Evolutionary conservation across 2,329 filamentous ascomycete genomes (phyloP).

Genomic region (Penicillium palitans): DNA sequence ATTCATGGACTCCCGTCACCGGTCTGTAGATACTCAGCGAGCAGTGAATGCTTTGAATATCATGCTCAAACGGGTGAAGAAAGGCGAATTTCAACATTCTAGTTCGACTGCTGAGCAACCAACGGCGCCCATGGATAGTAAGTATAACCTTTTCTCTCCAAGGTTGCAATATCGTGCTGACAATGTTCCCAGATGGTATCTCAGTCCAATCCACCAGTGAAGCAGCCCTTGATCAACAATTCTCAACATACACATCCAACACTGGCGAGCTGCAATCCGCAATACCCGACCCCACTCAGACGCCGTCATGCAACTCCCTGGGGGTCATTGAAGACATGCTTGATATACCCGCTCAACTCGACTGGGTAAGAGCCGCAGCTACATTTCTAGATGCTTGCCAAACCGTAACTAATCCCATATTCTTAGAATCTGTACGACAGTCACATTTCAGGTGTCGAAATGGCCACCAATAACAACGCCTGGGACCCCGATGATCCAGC

Average conservation of each 20-base stretch:
- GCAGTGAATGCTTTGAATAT: constrained; percentile 30
- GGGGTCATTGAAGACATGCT: constrained; percentile 39
- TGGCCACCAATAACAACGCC: constrained; percentile 13
- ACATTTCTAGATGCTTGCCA: neutral
- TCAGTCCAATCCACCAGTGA: neutral
- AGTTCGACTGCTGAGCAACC: constrained; percentile 5
- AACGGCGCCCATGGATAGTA: neutral
- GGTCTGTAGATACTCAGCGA: constrained; percentile 32
- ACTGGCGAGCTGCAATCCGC: neutral
- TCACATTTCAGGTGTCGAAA: constrained; percentile 15
- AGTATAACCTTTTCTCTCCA: neutral
- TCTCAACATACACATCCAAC: neutral
- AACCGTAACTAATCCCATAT: constrained; percentile 1
- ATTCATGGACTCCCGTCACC: constrained; percentile 25
- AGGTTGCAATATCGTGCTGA: neutral
- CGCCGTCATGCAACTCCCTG: constrained; percentile 18
- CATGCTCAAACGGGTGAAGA: constrained; percentile 31
- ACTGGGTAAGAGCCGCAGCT: constrained; percentile 32
- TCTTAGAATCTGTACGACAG: constrained; percentile 23
- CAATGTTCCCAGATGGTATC: constrained; percentile 2
- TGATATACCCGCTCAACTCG: constrained; percentile 31
- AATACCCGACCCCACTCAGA: constrained; percentile 4
- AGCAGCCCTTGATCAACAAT: constrained; percentile 4
- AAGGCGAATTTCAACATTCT: neutral
- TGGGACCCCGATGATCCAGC: constrained; percentile 10